phyloP scores from a whole-genome alignment of 306 rosid genomes.

The Datisca glomerata region DNA sequence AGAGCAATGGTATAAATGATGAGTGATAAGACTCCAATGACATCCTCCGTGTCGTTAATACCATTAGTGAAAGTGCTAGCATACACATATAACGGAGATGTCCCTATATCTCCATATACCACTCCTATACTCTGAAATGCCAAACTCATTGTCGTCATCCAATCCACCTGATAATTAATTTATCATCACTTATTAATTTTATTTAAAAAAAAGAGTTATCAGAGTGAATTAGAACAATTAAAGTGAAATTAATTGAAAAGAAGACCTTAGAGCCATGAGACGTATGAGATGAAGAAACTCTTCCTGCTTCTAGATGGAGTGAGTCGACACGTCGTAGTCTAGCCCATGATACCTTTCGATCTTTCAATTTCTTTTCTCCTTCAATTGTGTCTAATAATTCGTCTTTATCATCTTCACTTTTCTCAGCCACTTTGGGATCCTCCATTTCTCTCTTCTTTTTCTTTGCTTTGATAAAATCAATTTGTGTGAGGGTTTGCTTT shows the following conservation, averaged over 20 bases:
- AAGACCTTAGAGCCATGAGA: constrained; percentile 22
- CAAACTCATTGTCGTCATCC: constrained; percentile 37
- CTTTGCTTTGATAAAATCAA: no score
- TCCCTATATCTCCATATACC: constrained; percentile 83
- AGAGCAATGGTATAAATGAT: constrained; percentile 61
- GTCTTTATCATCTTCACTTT: not conserved
- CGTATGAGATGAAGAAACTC: constrained; percentile 24
- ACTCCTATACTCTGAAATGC: constrained; percentile 83
- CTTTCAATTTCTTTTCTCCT: constrained; percentile 10
- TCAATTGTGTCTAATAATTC: not conserved
- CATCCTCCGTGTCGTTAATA: constrained; percentile 29
- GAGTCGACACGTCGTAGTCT: constrained; percentile 65
- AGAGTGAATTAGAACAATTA: not conserved
- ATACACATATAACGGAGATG: constrained; percentile 74
- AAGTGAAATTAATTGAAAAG: no score
- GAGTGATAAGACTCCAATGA: constrained; percentile 52
- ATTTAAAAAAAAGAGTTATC: not conserved
- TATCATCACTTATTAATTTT: not conserved
- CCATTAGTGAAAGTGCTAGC: constrained; percentile 26
- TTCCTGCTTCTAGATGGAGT: constrained; percentile 74
- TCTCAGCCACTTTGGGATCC: not conserved
- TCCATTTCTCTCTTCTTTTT: not conserved
- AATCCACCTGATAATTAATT: constrained; percentile 11
- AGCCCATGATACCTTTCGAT: constrained; percentile 49
- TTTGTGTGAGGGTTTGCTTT: no score